A percentile compares a stretch with the other conserved stretches of the same genome.
phyloP scores from a whole-genome alignment of 306 rosid species.

The Acmispon strigosus region DNA sequence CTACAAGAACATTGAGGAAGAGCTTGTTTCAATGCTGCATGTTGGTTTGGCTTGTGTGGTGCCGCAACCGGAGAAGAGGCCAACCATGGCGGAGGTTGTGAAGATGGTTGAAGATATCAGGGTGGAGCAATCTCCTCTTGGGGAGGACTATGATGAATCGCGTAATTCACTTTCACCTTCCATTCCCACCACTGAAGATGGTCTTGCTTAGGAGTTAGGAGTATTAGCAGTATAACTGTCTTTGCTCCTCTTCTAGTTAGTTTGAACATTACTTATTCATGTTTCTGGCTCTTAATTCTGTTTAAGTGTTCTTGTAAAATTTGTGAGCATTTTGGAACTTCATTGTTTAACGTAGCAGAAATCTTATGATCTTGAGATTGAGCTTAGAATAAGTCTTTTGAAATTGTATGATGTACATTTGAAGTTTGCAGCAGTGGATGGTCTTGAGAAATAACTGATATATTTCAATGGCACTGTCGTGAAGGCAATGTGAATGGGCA shows the following conservation, averaged over 20 bases:
- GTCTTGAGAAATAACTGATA: background rate
- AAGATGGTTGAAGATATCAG: slow-evolving; percentile 92
- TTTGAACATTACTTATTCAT: slow-evolving; percentile 30
- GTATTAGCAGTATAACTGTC: background rate
- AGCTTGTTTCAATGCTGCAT: slow-evolving; percentile 88
- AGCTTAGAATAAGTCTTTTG: slow-evolving; percentile 24
- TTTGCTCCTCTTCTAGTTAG: slow-evolving; percentile 22
- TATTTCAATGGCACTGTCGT: background rate
- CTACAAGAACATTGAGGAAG: slow-evolving; percentile 97
- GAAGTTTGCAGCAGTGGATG: background rate
- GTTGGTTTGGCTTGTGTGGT: slow-evolving; percentile 82
- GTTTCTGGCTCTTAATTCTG: slow-evolving; percentile 20
- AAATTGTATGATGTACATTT: slow-evolving; percentile 29
- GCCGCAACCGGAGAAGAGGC: slow-evolving; percentile 80
- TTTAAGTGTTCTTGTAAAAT: slow-evolving; percentile 45
- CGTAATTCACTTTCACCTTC: slow-evolving; percentile 88
- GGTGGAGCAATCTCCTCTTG: slow-evolving; percentile 91
- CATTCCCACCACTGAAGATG: slow-evolving; percentile 91
- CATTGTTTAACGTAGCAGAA: slow-evolving; percentile 20
- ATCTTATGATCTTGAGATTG: slow-evolving; percentile 17
- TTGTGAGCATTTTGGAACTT: slow-evolving; percentile 22
- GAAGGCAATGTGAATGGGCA: background rate
- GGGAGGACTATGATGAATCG: slow-evolving; percentile 87
- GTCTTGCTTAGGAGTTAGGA: slow-evolving; percentile 46
- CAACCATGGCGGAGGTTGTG: slow-evolving; percentile 70